Base-by-base conservation (phyloP, 257 asterid species). In the Solanum chiquidenum region DNA sequence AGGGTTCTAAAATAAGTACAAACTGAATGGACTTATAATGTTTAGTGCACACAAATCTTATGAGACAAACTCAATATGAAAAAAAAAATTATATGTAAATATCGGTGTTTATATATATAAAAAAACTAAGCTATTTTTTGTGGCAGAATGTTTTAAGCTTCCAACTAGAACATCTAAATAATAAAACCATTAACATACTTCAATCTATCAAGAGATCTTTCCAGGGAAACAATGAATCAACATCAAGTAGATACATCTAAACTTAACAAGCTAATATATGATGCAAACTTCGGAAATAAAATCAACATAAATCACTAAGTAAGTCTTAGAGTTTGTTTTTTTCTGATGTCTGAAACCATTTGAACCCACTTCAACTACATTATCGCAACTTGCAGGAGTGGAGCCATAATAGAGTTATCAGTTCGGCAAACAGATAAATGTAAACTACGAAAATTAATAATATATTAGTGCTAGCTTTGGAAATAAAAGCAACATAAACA, bases 311-410 rank as follows among this genome's bases (percentile, higher is more conserved):
- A 35, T 73, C 29, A 73, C 29, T 20, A 1, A 34, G 37, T 3
- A 73, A 9, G 9, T 73, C 49, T 55, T 73, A 34, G 80, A 18
- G 46, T 4, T 10, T 20, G 2, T 18, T 18, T 18, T 60, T 20
- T 16, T 6, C 23, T 52, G 23, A 52, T 52, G 46, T 34, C 5
- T 1, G 4, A 52, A 52, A 6, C 29, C n/a, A 73, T 12, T 55
- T 93, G 88, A 86, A 79, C 38, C 90, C 91, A 87, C 86, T 91
- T 73, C 46, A 20, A 73, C 29, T 16, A 10, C 49, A 20, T 73
- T 73, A 73, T 34, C 16, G 1, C 35, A 66, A 66, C 74, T 12
- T 60, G 7, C 13, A 23, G 6, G 29, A 8, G 60, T 14, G 14
- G 29, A 66, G 35, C 35, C 35, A 66, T 25, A 29, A 68, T 25